Evolutionary conservation across 495 filamentous ascomycete species (phyloP), one percentile per base, ranked within the genome.

Genomic region (Penicillium silybi): DNA sequence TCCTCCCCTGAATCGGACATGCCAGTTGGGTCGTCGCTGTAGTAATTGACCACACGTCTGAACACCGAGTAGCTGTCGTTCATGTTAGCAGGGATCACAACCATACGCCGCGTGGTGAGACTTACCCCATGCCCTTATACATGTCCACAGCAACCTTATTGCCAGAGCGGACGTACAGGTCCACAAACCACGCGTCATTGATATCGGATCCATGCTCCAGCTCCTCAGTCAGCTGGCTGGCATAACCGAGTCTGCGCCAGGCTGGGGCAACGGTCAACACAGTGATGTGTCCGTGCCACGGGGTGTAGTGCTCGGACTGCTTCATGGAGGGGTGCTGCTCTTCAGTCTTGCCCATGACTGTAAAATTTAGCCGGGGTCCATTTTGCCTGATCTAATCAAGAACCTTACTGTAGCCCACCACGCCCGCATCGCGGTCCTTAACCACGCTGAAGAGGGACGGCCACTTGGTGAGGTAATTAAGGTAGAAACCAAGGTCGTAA

Each of bases 221-320:
- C 41, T 86, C 82, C 63, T 84, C 78, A 5, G 87, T 90, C 23
- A 97, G 79, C 23, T 80, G 79, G 44, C 85, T 86, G 23, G 92
- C 93, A 42, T 96, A 85, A 20, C 93, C 92, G 19, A 91, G 81
- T 23, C 92, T 84, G 16, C 92, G 85, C 51, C 85, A 89, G 58
- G 85, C 81, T 0, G 93, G 93, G 13, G 92, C 88, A 20, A 98
- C 89, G 3, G 93, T 97, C 16, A 98, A 77, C 35, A 92, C 92
- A 16, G 93, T 98, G 70, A 98, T 95, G 72, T 98, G 93, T 25
- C 92, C 93, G 70, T 97, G 93, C 88, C 90, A 97, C 20, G 95
- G 92, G 17, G 92, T 87, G 70, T 92, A 96, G 72, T 95, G 89
- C 57, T 86, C 79, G 45, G 85, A 89, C 61, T 82, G 80, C 43